Base-by-base conservation (phyloP, 2,329 filamentous ascomycete species). In the Claviceps pusilla region DNA sequence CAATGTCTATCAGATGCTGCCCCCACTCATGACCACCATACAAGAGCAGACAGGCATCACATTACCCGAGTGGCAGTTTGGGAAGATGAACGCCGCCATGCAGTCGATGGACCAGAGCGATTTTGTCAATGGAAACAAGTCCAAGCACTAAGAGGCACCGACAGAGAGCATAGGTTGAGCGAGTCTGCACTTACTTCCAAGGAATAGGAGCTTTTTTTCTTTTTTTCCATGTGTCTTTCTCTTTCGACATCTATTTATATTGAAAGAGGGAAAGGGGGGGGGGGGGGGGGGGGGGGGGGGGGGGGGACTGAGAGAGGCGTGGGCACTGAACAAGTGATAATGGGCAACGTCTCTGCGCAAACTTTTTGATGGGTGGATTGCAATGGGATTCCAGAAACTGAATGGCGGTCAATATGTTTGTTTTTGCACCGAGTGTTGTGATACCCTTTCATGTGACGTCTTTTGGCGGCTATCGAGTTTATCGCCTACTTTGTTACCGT, bases 41-140 rank as follows among this genome's bases (percentile, higher is more conserved):
- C 84, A 93, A 61, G 88, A 94, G 57, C 89, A 95, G 73, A 94
- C 88, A 0, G 88, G 88, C 0, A 89, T 94, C 63, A 76, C 78
- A 1, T 80, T 90, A 7, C 89, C 89, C 1, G 79, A 79, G 62
- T 94, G 89, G 89, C 79, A 83, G 65, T 82, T 82, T 64, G 79
- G 79, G 0, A 66, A 64, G 54, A 57, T 73, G 54, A 68, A 68
- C 16, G 69, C 69, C 7, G 65, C 61, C 4, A 62, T 66, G 35
- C 59, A 65, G 29, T 68, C 66, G n/a, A 62, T 69, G 55, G 55
- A 60, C 49, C 43, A 56, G 58, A 19, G 12, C 19, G 7, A 37
- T 10, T 3, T n/a, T 19, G 29, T 7, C 46, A 10, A 33, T 19
- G 29, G 29, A 4, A 16, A 10, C 29, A 33, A 6, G 16, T 5